A percentile compares a stretch with the other conserved stretches of the same genome.
phyloP scores from a whole-genome alignment of 176 grass and related monocot species.

The Cocos nucifera region DNA sequence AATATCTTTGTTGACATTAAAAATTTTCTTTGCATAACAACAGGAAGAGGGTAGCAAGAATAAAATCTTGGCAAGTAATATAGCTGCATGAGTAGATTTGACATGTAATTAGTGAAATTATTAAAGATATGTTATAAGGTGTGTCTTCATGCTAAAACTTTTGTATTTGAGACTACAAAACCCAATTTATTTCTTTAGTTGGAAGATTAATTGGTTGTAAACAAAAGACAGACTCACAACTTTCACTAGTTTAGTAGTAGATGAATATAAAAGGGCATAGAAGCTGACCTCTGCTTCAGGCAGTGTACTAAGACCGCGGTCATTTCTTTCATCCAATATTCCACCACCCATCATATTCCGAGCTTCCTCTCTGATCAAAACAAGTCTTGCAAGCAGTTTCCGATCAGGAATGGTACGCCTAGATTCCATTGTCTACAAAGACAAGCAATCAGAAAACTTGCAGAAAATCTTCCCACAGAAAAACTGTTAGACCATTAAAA shows the following conservation, averaged over 20 bases:
- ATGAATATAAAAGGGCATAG: not conserved
- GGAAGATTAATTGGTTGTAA: not conserved
- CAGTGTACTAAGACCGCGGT: constrained; percentile 70
- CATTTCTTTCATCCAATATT: constrained; percentile 95
- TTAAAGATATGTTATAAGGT: too few species aligned
- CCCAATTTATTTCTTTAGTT: not conserved
- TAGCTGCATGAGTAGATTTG: too few species aligned
- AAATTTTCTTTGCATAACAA: too few species aligned
- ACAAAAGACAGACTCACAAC: too few species aligned
- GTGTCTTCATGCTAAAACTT: too few species aligned
- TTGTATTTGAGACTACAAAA: not conserved
- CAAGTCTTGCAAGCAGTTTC: constrained; percentile 78
- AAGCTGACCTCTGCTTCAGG: constrained; percentile 74
- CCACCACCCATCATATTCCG: constrained; percentile 95
- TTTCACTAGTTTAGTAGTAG: too few species aligned
- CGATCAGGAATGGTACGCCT: constrained; percentile 61
- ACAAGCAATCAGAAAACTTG: not conserved
- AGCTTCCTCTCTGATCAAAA: constrained; percentile 87
- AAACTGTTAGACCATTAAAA: too few species aligned
- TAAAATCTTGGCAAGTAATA: too few species aligned
- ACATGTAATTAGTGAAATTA: too few species aligned
- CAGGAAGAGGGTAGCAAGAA: too few species aligned
- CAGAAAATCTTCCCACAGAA: too few species aligned
- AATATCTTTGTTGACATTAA: too few species aligned
- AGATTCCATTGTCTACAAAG: constrained; percentile 67